Evolutionary conservation across 2,329 filamentous ascomycete species (phyloP).

Genomic region (Beauveria pseudobassiana): DNA sequence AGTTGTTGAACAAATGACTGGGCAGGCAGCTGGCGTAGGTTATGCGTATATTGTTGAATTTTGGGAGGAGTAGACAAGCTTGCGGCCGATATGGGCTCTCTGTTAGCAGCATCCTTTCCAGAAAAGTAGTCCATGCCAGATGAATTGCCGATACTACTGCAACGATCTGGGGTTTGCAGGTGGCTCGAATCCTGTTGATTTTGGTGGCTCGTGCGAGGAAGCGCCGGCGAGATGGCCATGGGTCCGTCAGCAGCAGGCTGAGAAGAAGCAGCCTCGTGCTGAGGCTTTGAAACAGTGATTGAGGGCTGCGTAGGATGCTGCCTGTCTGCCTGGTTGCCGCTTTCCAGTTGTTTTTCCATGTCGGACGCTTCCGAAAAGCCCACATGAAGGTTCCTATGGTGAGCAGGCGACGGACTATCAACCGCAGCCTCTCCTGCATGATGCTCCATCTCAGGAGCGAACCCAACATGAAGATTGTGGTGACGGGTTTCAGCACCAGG

Average conservation of each 20-base stretch:
- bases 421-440: conserved; percentile 10
- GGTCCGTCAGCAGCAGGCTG: background rate
- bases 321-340: background rate
- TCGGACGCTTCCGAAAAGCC: conserved; percentile 39
- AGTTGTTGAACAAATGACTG: conserved; percentile 70
- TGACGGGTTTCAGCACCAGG: conserved; percentile 17
- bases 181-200: background rate
- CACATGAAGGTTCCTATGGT: conserved; percentile 40
- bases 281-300: conserved; percentile 9
- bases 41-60: conserved; percentile 57
- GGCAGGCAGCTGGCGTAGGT: conserved; percentile 57
- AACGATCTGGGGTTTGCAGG: background rate
- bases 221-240: background rate
- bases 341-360: conserved; percentile 6
- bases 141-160: conserved; percentile 1
- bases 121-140: conserved; percentile 19
- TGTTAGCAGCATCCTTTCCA: conserved; percentile 30
- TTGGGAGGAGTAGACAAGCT: conserved; percentile 27
- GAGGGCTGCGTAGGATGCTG: background rate
- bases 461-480: conserved; percentile 25
- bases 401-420: conserved; percentile 14
- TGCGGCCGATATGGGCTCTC: conserved; percentile 33
- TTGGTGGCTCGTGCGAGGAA: background rate
- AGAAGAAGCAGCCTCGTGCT: background rate
- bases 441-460: conserved; percentile 17